A percentile compares a stretch with the other conserved stretches of the same genome.
These are phyloP conservation scores for Paralagenidium karlingii DNA, from an alignment of 352 stramenopile species.

Conservation along the genomic window DNA sequence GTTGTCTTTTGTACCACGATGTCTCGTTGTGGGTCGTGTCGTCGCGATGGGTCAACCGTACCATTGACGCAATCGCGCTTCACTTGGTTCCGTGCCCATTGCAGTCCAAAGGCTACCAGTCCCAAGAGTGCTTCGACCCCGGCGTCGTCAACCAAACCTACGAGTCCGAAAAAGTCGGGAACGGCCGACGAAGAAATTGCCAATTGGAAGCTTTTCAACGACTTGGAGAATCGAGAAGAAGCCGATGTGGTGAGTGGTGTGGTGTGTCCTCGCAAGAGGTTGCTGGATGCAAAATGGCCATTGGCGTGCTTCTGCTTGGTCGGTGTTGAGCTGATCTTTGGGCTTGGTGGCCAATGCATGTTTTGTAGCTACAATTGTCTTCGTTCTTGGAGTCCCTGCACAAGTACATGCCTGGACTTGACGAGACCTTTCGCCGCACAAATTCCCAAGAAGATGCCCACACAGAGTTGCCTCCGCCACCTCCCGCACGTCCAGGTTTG, in stretches of 20 bases:
- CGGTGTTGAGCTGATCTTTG: background rate
- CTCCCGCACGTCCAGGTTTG: constrained; percentile 7
- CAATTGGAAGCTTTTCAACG: constrained; percentile 82
- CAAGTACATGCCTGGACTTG: constrained; percentile 62
- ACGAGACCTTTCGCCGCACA: constrained; percentile 17
- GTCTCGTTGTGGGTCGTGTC: no score
- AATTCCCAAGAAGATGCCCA: constrained; percentile 1
- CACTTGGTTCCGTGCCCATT: no score
- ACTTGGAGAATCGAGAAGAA: constrained; percentile 78
- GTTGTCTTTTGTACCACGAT: no score
- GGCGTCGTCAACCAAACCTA: no score
- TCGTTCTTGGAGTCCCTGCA: constrained; percentile 62
- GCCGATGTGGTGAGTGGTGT: constrained; percentile 43
- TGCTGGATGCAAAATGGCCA: background rate
- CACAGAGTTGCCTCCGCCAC: constrained; percentile 3
- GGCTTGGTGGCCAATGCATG: background rate
- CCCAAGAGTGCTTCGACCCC: no score
- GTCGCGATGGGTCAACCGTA: no score
- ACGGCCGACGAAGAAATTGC: constrained; percentile 51
- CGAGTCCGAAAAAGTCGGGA: no score
- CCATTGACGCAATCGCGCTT: no score
- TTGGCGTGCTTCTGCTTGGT: background rate
- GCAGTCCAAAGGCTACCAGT: no score
- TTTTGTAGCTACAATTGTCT: constrained; percentile 71
- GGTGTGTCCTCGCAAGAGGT: background rate